Evolutionary conservation across 306 rosid genomes (phyloP).

Genomic region (Chamaecrista fasciculata): DNA sequence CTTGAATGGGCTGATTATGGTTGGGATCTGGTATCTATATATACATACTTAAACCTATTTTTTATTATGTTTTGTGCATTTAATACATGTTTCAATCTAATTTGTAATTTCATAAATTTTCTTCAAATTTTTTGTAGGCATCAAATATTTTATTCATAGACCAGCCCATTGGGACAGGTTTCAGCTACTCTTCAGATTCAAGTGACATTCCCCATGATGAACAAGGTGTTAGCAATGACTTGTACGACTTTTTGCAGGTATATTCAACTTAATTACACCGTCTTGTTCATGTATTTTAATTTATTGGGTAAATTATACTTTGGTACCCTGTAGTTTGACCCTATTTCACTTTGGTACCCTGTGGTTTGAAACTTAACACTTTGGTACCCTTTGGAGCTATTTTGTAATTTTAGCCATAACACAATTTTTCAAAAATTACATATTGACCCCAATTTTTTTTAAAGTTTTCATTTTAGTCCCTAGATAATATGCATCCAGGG

Average conservation of each 20-base stretch:
- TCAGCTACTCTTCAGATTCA: constrained; percentile 70
- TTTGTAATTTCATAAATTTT: background rate
- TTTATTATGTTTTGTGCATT: too few species aligned
- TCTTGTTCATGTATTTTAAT: background rate
- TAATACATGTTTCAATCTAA: background rate
- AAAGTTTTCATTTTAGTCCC: too few species aligned
- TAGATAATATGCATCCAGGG: too few species aligned
- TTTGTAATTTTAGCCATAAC: too few species aligned
- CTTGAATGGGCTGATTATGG: constrained; percentile 86
- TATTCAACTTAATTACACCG: background rate
- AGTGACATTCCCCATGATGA: constrained; percentile 76
- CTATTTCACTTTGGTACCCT: too few species aligned
- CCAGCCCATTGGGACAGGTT: constrained; percentile 94
- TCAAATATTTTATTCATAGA: constrained; percentile 83
- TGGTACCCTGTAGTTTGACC: too few species aligned
- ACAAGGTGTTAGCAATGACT: constrained; percentile 77
- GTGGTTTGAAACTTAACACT: too few species aligned
- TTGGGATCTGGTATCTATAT: constrained; percentile 74
- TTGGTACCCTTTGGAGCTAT: too few species aligned
- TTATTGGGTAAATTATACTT: too few species aligned
- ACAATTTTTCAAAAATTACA: too few species aligned
- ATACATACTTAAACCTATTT: background rate
- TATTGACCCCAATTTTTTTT: too few species aligned
- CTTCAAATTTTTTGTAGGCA: constrained; percentile 44
- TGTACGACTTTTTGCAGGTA: constrained; percentile 92